A percentile compares a stretch with the other conserved stretches of the same genome.
phyloP scores from a whole-genome alignment of 345 rosid species.

The Eucalyptus cladocalyx region DNA sequence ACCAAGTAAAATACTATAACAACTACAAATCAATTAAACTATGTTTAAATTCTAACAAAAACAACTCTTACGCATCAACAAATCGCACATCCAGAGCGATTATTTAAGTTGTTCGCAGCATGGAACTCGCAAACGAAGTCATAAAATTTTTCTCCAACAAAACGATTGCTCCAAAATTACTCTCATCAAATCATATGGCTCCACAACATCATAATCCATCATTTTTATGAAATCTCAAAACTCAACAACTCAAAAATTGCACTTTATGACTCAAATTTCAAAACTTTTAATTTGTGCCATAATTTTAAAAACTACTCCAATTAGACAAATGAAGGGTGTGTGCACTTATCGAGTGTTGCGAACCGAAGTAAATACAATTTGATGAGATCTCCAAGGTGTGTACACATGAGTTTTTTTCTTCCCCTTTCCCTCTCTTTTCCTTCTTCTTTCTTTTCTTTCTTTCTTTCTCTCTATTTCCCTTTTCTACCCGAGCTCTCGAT shows the following conservation, averaged over 20 bases:
- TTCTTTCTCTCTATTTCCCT: too few relatives aligned
- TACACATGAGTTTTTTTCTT: too few relatives aligned
- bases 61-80: not conserved
- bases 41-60: not conserved
- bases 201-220: not conserved
- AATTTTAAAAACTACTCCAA: too few relatives aligned
- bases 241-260: not conserved
- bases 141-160: too few relatives aligned
- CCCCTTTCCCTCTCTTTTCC: too few relatives aligned
- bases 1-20: not conserved
- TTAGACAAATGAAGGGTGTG: too few relatives aligned
- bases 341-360: too few relatives aligned
- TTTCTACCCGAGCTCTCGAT: not conserved
- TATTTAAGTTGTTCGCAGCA: not conserved
- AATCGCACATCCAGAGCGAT: not conserved
- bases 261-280: not conserved
- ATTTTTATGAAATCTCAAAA: not conserved
- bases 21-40: too few relatives aligned
- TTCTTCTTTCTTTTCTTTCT: too few relatives aligned
- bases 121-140: not conserved
- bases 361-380: too few relatives aligned
- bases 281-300: too few relatives aligned
- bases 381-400: not conserved
- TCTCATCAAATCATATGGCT: not conserved
- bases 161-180: not conserved